phyloP scores from a whole-genome alignment of 2,329 filamentous ascomycete species.

The Talaromyces sp. region DNA sequence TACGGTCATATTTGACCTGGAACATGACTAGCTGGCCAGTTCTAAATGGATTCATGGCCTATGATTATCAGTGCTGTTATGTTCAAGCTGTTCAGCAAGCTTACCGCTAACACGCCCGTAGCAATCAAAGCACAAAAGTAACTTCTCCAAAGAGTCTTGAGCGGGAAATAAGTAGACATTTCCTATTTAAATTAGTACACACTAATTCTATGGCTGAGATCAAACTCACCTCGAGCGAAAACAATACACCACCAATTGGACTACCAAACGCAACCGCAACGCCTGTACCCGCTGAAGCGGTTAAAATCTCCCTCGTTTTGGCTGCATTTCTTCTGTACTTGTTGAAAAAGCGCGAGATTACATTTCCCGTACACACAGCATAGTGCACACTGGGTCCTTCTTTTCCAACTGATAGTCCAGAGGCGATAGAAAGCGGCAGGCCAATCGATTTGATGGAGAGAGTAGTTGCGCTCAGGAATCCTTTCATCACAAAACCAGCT shows the following conservation, averaged over 20 bases:
- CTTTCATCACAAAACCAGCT: slow-evolving; percentile 98
- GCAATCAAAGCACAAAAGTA: slow-evolving; percentile 97
- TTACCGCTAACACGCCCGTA: slow-evolving; percentile 76
- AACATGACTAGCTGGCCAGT: slow-evolving; percentile 99
- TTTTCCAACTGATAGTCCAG: slow-evolving; percentile 90
- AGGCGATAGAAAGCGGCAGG: slow-evolving; percentile 86
- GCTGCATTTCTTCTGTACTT: slow-evolving; percentile 90
- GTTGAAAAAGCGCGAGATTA: slow-evolving; percentile 86
- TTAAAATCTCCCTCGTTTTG: slow-evolving; percentile 92
- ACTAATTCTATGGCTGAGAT: neutral
- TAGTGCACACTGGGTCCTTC: slow-evolving; percentile 99
- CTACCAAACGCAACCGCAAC: slow-evolving; percentile 96
- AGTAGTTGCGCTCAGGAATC: slow-evolving; percentile 88
- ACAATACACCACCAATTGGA: slow-evolving; percentile 93
- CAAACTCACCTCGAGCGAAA: slow-evolving; percentile 71
- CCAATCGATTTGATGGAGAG: slow-evolving; percentile 91
- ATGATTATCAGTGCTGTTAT: slow-evolving; percentile 4
- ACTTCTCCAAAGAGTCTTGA: slow-evolving; percentile 96
- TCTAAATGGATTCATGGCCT: slow-evolving; percentile 94
- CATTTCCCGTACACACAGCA: slow-evolving; percentile 94
- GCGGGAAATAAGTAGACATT: slow-evolving; percentile 93
- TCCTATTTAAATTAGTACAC: slow-evolving; percentile 50
- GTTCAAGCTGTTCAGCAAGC: slow-evolving; percentile 19
- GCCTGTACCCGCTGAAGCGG: slow-evolving; percentile 88
- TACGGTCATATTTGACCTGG: slow-evolving; percentile 89